phyloP scores from a whole-genome alignment of 1,139 yeast species.

The Spencermartinsiella ligniputridi region DNA sequence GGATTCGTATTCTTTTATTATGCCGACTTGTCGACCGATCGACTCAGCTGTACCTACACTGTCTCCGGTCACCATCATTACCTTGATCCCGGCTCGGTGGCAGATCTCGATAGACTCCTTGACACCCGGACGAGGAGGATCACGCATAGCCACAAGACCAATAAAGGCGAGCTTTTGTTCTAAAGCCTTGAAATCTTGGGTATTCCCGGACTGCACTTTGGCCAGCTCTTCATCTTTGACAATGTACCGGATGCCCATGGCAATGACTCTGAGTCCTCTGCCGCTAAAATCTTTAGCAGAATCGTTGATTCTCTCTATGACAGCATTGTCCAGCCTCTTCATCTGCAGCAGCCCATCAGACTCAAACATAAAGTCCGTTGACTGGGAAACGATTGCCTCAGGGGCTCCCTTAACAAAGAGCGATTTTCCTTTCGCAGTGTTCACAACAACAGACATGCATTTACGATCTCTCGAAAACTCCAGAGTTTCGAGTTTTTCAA shows the following conservation, averaged over 20 bases:
- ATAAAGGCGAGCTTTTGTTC: slow-evolving; percentile 41
- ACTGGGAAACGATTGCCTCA: slow-evolving; percentile 43
- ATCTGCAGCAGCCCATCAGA: slow-evolving; percentile 24
- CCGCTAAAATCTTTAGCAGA: slow-evolving; percentile 38
- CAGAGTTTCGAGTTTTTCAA: slow-evolving; percentile 20
- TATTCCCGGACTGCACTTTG: not conserved
- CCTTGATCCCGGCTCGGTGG: slow-evolving; percentile 50
- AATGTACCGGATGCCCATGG: slow-evolving; percentile 35
- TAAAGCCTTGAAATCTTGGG: slow-evolving; percentile 18
- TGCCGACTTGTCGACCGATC: slow-evolving; percentile 49
- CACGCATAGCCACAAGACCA: slow-evolving; percentile 50
- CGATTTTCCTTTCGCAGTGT: slow-evolving; percentile 19
- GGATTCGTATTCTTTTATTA: slow-evolving; percentile 41
- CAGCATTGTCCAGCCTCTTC: slow-evolving; percentile 10
- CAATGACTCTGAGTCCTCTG: slow-evolving; percentile 46
- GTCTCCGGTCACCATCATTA: slow-evolving; percentile 53
- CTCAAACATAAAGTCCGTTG: slow-evolving; percentile 33
- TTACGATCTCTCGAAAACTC: slow-evolving; percentile 45
- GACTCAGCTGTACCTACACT: slow-evolving; percentile 52
- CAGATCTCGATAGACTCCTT: slow-evolving; percentile 43
- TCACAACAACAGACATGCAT: slow-evolving; percentile 46
- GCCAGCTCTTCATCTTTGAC: slow-evolving; percentile 19
- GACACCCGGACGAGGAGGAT: slow-evolving; percentile 54
- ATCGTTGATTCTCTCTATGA: slow-evolving; percentile 30
- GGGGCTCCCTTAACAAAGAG: slow-evolving; percentile 53